Base-by-base conservation (phyloP, 2,329 filamentous ascomycete species). In the Monilinia laxa region DNA sequence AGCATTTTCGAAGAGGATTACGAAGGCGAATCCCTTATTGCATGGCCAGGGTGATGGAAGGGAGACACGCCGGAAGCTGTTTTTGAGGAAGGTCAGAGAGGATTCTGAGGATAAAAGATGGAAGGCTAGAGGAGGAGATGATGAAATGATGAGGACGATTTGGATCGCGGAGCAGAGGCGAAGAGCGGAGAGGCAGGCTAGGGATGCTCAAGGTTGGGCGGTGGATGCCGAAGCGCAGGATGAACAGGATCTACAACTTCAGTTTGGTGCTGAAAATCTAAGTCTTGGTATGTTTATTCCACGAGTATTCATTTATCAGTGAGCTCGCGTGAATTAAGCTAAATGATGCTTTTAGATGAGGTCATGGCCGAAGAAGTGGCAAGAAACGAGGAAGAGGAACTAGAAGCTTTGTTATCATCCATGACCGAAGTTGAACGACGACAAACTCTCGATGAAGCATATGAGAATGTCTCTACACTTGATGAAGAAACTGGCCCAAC, bases 51-150 rank as follows among this genome's bases (percentile, higher is more conserved):
- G 70, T 18, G 85, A 92, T 74, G 81, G 82, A 0, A 85, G 87
- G 65, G 87, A 91, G 74, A 81, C 84, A 64, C 80, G 91, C 67
- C 81, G 90, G 57, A 84, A 85, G 42, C 80, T 90, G 66, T 94
- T 94, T 72, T 79, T 94, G 68, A 85, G 87, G 74, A 90, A 83
- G 62, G 87, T 90, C 23, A 81, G 85, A 67, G 83, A 86, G 72
- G 82, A 84, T 52, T 79, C 82, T 3, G 85, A 89, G 53, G 85
- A 90, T 38, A 83, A 80, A 72, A 79, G 80, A 28, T 89, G 87
- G 82, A 81, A 84, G 72, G 80, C 83, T 62, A 80, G 87, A 70
- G 86, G 87, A 35, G 86, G 87, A 3, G 87, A 90, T 72, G 86
- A 88, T 71, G 84, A 85, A 74, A 77, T 80, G 67, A 75, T 79